Evolutionary conservation across 2,329 filamentous ascomycete genomes (phyloP).

Genomic region (Emergomyces orientalis): DNA sequence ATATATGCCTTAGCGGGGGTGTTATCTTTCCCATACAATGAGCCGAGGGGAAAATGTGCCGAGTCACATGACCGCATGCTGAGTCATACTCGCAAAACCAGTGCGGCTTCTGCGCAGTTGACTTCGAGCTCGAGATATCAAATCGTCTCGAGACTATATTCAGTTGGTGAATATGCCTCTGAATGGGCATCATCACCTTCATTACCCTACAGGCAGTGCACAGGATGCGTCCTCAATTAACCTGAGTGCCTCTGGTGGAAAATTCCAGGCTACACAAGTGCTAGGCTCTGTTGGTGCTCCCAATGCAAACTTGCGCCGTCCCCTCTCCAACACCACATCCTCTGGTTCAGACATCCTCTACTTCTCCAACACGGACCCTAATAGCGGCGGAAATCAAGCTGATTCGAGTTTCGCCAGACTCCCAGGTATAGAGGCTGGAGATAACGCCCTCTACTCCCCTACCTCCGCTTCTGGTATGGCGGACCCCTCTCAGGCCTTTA

Average conservation of each 20-base stretch:
- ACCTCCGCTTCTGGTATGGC: conserved; percentile 28
- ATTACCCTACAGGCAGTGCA: conserved; percentile 13
- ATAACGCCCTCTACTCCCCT: not conserved
- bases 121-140: not conserved
- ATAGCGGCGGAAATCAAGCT: conserved; percentile 23
- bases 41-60: not conserved
- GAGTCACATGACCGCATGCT: not conserved
- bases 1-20: not conserved
- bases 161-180: conserved; percentile 17
- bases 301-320: conserved; percentile 31
- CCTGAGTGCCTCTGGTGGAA: conserved; percentile 30
- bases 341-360: conserved; percentile 39
- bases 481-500: conserved; percentile 40
- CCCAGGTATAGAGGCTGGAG: not conserved
- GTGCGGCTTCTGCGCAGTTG: not conserved
- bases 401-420: conserved; percentile 12
- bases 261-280: conserved; percentile 39
- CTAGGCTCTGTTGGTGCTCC: conserved; percentile 41
- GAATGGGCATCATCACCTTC: conserved; percentile 16
- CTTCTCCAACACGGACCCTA: conserved; percentile 26
- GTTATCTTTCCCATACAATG: not conserved
- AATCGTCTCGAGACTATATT: not conserved
- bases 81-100: not conserved
- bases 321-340: conserved; percentile 33
- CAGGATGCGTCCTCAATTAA: conserved; percentile 19